Evolutionary conservation across 2,329 filamentous ascomycete genomes (phyloP).

Genomic region (Ophiostoma novo-ulmi): DNA sequence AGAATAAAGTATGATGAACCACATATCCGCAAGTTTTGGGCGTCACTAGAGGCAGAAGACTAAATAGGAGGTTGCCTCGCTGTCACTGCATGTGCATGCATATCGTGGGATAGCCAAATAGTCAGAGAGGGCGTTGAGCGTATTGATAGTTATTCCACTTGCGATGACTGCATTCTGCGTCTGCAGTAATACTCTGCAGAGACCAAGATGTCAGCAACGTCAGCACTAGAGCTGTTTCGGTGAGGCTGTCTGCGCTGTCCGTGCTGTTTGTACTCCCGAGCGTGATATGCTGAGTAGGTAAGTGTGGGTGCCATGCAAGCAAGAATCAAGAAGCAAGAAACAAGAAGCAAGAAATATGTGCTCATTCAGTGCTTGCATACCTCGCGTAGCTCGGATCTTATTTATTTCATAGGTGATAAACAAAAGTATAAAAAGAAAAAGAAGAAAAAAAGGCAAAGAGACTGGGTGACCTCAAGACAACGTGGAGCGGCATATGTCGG

Average conservation of each 20-base stretch:
- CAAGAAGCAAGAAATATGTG: too few species aligned
- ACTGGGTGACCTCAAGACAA: constrained; percentile 9
- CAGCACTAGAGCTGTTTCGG: constrained; percentile 13
- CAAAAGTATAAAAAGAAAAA: not conserved
- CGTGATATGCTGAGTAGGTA: not conserved
- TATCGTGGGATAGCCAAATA: not conserved
- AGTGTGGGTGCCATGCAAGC: not conserved
- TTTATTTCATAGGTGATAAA: not conserved
- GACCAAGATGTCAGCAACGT: not conserved
- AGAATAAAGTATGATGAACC: not conserved
- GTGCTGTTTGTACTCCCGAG: not conserved
- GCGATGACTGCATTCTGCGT: constrained; percentile 1
- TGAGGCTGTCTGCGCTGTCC: constrained; percentile 3
- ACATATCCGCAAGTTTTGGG: not conserved
- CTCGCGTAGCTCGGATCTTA: not conserved
- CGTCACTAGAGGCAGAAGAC: not conserved
- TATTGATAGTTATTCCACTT: constrained; percentile 1
- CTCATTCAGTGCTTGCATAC: not conserved
- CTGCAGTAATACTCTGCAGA: not conserved
- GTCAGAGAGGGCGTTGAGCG: not conserved
- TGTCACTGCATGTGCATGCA: constrained; percentile 11
- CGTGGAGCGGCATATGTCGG: constrained; percentile 8
- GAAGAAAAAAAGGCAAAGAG: not conserved
- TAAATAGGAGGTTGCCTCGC: not conserved
- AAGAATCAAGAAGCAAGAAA: not conserved